phyloP scores from a whole-genome alignment of 441 rosid species.

The Arabidopsis hybrid region DNA sequence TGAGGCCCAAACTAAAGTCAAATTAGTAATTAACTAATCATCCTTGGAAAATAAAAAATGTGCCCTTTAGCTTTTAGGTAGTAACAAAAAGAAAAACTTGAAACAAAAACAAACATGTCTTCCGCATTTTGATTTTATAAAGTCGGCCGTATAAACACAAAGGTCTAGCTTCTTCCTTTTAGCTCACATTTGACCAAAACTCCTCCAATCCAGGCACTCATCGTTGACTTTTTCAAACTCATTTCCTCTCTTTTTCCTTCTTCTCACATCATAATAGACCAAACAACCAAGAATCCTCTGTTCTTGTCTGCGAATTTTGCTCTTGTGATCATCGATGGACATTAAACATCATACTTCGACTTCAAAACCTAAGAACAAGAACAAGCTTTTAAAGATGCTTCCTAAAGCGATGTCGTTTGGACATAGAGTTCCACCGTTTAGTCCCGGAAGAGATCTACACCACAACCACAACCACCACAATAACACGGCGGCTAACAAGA shows the following conservation, averaged over 20 bases:
- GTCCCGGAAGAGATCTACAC: slow-evolving; percentile 68
- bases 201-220: slow-evolving; percentile 34
- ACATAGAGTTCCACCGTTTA: slow-evolving; percentile 65
- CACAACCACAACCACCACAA: slow-evolving; percentile 9
- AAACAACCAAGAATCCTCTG: slow-evolving; percentile 3
- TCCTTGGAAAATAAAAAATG: background rate
- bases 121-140: slow-evolving; percentile 21
- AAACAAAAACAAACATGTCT: slow-evolving; percentile 33
- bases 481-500: slow-evolving; percentile 31
- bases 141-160: slow-evolving; percentile 45
- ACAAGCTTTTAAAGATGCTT: slow-evolving; percentile 64
- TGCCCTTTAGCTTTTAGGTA: background rate
- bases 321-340: slow-evolving; percentile 32
- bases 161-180: slow-evolving; percentile 15
- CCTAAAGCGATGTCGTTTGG: slow-evolving; percentile 68
- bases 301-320: slow-evolving; percentile 4
- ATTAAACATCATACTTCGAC: slow-evolving; percentile 35
- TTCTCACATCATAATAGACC: background rate
- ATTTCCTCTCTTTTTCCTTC: slow-evolving; percentile 37
- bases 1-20: slow-evolving; percentile 1
- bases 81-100: slow-evolving; percentile 10
- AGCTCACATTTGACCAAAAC: slow-evolving; percentile 45
- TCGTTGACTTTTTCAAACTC: slow-evolving; percentile 43
- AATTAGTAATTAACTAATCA: slow-evolving; percentile 9
- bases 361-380: slow-evolving; percentile 49